Conservation (phyloP, 495 filamentous ascomycete species). For the Aspergillus hancockii region DNA sequence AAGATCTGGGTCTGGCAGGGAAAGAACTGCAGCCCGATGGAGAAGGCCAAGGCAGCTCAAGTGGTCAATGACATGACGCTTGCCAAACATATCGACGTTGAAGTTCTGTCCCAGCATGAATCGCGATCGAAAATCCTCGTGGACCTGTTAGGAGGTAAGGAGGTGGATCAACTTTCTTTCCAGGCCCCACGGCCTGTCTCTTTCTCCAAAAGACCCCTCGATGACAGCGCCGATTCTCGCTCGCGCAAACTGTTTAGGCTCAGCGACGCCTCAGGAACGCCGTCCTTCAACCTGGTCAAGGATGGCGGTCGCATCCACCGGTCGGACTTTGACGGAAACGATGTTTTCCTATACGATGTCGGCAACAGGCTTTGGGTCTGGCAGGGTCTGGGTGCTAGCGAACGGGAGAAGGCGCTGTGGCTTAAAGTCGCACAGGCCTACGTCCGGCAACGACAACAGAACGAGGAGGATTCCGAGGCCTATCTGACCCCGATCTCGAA, state of each 20-base stretch:
- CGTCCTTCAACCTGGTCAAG: constrained; percentile 55
- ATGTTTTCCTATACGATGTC: constrained; percentile 60
- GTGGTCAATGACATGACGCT: constrained; percentile 62
- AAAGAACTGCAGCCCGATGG: constrained; percentile 61
- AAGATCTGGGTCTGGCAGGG: constrained; percentile 71
- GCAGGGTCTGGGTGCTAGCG: constrained; percentile 56
- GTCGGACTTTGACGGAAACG: constrained; percentile 52
- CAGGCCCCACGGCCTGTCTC: constrained; percentile 41
- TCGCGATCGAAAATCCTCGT: constrained; percentile 52
- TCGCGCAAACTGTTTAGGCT: constrained; percentile 54
- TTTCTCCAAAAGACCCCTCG: constrained; percentile 21
- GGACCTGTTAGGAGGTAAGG: constrained; percentile 54
- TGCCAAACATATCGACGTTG: constrained; percentile 61
- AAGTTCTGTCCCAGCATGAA: constrained; percentile 60
- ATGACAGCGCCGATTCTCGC: constrained; percentile 13
- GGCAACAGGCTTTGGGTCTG: constrained; percentile 60
- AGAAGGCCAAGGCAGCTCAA: constrained; percentile 63
- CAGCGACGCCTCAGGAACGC: constrained; percentile 53
- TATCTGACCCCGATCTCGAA: constrained; percentile 53
- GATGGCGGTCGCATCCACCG: constrained; percentile 40
- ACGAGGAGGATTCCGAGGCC: constrained; percentile 33
- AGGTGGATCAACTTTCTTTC: constrained; percentile 34
- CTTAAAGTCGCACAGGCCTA: constrained; percentile 58
- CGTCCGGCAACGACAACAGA: constrained; percentile 47
- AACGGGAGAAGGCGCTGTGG: constrained; percentile 56